Evolutionary conservation across 129 eudicot species (phyloP).

Genomic region (Flaveria brownii): DNA sequence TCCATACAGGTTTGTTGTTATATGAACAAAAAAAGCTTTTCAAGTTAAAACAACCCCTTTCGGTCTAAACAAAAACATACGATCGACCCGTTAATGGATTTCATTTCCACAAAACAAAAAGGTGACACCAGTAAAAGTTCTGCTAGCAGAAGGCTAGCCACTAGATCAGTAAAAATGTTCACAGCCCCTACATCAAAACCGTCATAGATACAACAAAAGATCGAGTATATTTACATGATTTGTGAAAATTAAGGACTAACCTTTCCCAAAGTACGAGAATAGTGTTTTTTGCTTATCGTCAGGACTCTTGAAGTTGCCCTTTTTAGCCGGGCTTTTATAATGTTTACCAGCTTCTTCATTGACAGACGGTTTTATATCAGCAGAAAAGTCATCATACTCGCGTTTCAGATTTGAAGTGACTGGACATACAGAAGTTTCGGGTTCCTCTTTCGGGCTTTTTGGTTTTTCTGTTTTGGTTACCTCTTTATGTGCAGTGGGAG

Average conservation of each 20-base stretch:
- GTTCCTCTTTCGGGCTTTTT: constrained; percentile 48
- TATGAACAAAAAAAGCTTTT: background rate
- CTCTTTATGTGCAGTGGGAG: constrained; percentile 13
- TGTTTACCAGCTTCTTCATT: constrained; percentile 30
- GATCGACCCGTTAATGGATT: background rate
- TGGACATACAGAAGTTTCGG: constrained; percentile 33
- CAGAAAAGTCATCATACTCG: constrained; percentile 42
- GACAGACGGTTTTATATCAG: constrained; percentile 34
- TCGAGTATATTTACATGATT: constrained; percentile 22
- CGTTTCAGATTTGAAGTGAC: constrained; percentile 40
- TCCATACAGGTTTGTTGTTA: background rate
- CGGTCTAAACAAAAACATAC: background rate
- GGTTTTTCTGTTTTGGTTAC: constrained; percentile 32
- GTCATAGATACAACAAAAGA: constrained; percentile 4
- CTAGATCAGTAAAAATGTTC: background rate
- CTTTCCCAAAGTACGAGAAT: constrained; percentile 66
- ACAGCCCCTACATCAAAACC: constrained; percentile 17
- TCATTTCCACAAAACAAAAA: constrained; percentile 6
- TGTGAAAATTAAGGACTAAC: constrained; percentile 26
- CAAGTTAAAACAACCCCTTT: background rate
- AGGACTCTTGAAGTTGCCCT: constrained; percentile 44
- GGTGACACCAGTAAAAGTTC: background rate
- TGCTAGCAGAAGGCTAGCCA: constrained; percentile 5
- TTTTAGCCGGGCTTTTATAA: constrained; percentile 38
- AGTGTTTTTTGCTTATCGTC: constrained; percentile 66